Evolutionary conservation across 179 eudicot species (phyloP), one percentile per base, ranked within the genome.

Genomic region (Gypsophila paniculata): DNA sequence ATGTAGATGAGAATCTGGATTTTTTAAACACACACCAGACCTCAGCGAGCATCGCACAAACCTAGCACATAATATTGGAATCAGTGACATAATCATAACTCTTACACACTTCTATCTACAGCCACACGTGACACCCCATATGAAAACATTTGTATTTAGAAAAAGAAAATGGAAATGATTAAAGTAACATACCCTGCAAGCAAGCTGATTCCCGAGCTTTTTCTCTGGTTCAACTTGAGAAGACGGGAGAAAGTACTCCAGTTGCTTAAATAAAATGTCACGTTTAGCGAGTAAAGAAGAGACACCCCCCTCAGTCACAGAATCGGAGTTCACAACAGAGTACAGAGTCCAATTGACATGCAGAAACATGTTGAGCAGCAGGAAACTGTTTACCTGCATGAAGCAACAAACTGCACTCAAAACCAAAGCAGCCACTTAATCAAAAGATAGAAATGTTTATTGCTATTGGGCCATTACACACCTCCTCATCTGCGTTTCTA

Each of bases 351-450:
- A 95, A 21, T 80, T 69, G 66, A 95, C 74, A 71, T 92, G 96
- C 80, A 95, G 80, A 77, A 80, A 86, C 97, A 92, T 90, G 84
- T 95, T 95, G 70, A 95, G 93, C 74, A 95, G 87, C 79, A 88
- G 76, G 82, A 90, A 95, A 61, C 85, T 75, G 69, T 83, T 83
- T 62, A 95, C 95, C 99, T 95, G 89, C 55, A 72, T 29, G 72
- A 77, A 39, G 55, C 25, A 61, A 75, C 26, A 11, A 36, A 14
- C 57, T 55, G 32, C 68, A 65, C 60, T 65, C 57, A 71, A 62
- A 36, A 77, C 4, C 29, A 58, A 48, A 14, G 34, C 53, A 39
- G 32, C 65, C 58, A 73, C 70, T 42, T 15, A 70, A 48, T 53
- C 8, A 52, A 68, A 13, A 21, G 17, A 64, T 18, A n/a, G 34